These are phyloP conservation scores for Suillus tomentosus DNA, from an alignment of 768 basidiomycete species.

Conservation along the genomic window DNA sequence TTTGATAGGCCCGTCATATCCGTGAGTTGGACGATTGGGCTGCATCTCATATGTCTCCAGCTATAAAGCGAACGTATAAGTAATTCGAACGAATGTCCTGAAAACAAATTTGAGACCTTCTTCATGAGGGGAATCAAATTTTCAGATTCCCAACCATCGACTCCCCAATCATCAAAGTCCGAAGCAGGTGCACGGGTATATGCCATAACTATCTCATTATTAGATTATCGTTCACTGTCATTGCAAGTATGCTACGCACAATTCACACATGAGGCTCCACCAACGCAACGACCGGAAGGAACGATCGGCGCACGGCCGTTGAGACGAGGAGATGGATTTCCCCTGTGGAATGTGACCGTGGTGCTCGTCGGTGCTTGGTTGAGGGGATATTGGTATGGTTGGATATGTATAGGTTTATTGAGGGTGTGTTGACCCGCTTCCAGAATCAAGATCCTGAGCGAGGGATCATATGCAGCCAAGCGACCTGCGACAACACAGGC, in stretches of 20 bases:
- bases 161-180: slow-evolving; percentile 47
- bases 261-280: slow-evolving; percentile 46
- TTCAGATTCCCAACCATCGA: slow-evolving; percentile 29
- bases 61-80: slow-evolving; percentile 14
- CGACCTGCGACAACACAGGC: neutral
- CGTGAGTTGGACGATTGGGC: slow-evolving; percentile 20
- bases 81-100: neutral
- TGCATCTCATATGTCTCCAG: slow-evolving; percentile 25
- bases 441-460: neutral
- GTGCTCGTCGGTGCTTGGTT: slow-evolving; percentile 5
- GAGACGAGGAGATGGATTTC: slow-evolving; percentile 21
- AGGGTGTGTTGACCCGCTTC: neutral
- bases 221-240: slow-evolving; percentile 1
- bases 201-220: slow-evolving; percentile 39
- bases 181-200: slow-evolving; percentile 60
- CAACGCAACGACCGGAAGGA: slow-evolving; percentile 29
- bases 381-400: neutral
- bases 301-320: slow-evolving; percentile 20
- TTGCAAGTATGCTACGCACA: slow-evolving; percentile 37
- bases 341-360: slow-evolving; percentile 20
- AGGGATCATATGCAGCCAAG: neutral
- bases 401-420: neutral
- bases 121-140: slow-evolving; percentile 27
- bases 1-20: slow-evolving; percentile 26
- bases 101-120: slow-evolving; percentile 19